phyloP scores from a whole-genome alignment of 169 alveolate species.

The Neospora caninum region DNA sequence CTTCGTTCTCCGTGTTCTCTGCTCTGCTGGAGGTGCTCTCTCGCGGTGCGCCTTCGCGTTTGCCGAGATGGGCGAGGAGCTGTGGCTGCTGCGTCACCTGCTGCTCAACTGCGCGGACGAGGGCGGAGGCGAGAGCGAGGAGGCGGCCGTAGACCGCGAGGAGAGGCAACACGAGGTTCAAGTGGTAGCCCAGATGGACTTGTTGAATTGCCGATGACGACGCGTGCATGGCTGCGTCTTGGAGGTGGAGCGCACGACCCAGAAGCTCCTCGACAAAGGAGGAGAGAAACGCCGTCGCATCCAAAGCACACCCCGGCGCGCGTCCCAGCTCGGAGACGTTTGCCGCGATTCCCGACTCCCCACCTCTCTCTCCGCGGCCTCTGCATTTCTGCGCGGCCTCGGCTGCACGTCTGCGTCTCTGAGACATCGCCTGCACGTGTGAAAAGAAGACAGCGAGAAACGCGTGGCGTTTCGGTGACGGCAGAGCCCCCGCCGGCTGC shows the following conservation, averaged over 20 bases:
- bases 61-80: background rate
- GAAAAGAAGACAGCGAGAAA: background rate
- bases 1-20: too few species aligned
- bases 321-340: background rate
- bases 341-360: background rate
- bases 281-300: background rate
- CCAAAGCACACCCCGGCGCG: background rate
- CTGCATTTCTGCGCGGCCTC: background rate
- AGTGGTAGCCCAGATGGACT: slow-evolving; percentile 6
- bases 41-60: too few species aligned
- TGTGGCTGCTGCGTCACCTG: background rate
- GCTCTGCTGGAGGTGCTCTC: too few species aligned
- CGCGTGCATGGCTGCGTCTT: background rate
- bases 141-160: background rate
- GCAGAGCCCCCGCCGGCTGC: background rate
- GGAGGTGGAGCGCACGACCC: background rate
- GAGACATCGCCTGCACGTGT: background rate
- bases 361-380: background rate
- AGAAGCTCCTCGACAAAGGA: background rate
- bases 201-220: background rate
- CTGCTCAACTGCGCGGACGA: background rate
- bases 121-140: background rate
- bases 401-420: background rate
- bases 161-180: slow-evolving; percentile 12
- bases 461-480: background rate